Conservation (phyloP, 2,329 filamentous ascomycete genomes). For the Penicillium sp. region DNA sequence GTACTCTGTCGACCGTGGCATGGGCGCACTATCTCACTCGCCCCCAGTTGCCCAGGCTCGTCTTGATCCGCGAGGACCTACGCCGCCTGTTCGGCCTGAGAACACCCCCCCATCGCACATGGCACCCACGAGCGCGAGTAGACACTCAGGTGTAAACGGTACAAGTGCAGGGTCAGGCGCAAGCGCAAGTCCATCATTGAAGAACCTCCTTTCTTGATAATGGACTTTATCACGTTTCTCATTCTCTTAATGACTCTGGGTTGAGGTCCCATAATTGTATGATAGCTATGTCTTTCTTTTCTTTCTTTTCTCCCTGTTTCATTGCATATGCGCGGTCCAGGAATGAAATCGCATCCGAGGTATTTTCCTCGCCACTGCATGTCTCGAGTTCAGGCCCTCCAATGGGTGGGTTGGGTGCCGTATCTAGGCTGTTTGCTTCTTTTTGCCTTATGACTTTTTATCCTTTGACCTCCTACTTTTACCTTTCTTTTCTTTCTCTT, state of each 20-base stretch:
- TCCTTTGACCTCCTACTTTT: slow-evolving; percentile 2
- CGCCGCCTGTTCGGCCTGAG: slow-evolving; percentile 32
- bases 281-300: slow-evolving; percentile 7
- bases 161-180: slow-evolving; percentile 53
- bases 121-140: slow-evolving; percentile 26
- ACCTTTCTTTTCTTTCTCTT: slow-evolving; percentile 1
- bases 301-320: slow-evolving; percentile 4
- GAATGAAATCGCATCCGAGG: neutral
- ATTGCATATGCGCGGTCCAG: slow-evolving; percentile 7
- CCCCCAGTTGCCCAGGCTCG: slow-evolving; percentile 37
- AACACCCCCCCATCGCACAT: slow-evolving; percentile 27
- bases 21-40: slow-evolving; percentile 35
- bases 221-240: neutral
- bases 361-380: neutral
- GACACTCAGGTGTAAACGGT: slow-evolving; percentile 29
- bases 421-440: neutral
- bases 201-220: slow-evolving; percentile 66
- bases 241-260: neutral
- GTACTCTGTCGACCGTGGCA: slow-evolving; percentile 39
- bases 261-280: slow-evolving; percentile 3
- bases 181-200: slow-evolving; percentile 73
- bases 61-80: slow-evolving; percentile 35
- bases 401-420: neutral
- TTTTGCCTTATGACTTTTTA: neutral
- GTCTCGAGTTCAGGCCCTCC: neutral